Percentiles rank a stretch among this genome's conserved stretches.
Evolutionary conservation across 768 basidiomycete genomes (phyloP).

Genomic region (Pulveroboletus sp.): DNA sequence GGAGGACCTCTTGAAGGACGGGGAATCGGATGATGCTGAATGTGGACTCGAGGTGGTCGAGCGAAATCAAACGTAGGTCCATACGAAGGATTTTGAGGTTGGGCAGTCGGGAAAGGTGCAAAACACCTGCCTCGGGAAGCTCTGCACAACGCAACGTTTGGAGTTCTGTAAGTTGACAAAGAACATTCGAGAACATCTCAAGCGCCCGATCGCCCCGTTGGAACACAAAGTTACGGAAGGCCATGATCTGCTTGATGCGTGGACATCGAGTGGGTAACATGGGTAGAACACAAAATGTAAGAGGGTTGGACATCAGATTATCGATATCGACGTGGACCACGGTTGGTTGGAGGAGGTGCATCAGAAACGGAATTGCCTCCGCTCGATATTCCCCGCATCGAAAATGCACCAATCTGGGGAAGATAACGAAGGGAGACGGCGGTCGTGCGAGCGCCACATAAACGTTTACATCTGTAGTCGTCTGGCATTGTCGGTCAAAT

Average conservation of each 20-base stretch:
- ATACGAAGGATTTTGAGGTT: constrained; percentile 24
- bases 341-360: constrained; percentile 23
- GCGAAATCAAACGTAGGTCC: constrained; percentile 24
- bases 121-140: constrained; percentile 21
- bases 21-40: constrained; percentile 15
- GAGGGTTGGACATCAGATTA: constrained; percentile 26
- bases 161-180: constrained; percentile 21
- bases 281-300: constrained; percentile 17
- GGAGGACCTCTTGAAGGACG: constrained; percentile 19
- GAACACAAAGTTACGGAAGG: constrained; percentile 27
- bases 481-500: constrained; percentile 26
- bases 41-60: constrained; percentile 19
- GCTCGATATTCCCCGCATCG: constrained; percentile 25
- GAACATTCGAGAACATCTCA: constrained; percentile 21
- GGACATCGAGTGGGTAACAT: constrained; percentile 21
- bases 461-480: constrained; percentile 21
- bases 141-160: constrained; percentile 27
- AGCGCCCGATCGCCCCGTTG: constrained; percentile 24
- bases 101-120: constrained; percentile 20
- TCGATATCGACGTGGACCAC: constrained; percentile 29
- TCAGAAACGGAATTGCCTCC: constrained; percentile 23
- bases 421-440: constrained; percentile 16
- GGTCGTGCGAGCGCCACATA: constrained; percentile 16
- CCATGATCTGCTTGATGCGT: constrained; percentile 27
- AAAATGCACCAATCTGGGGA: constrained; percentile 27